These are phyloP conservation scores for Aspergillus aculeatinus DNA, from an alignment of 2,329 filamentous ascomycete species.

Conservation along the genomic window DNA sequence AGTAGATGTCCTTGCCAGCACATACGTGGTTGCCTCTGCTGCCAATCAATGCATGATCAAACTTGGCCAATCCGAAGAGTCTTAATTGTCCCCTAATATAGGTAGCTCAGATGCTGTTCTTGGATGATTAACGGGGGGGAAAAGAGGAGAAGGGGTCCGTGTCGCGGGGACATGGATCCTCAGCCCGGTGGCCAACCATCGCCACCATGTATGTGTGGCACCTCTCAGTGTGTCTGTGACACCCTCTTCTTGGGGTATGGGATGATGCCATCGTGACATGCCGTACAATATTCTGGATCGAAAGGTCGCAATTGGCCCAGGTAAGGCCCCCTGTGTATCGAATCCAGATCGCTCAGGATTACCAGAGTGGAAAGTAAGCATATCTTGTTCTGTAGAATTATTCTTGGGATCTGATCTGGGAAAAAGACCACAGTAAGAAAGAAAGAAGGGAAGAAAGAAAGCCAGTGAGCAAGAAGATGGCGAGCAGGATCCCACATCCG, in stretches of 20 bases:
- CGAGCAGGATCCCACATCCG: neutral
- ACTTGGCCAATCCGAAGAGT: neutral
- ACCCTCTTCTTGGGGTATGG: neutral
- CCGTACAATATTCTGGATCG: neutral
- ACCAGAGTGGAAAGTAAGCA: no score
- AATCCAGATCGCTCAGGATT: neutral
- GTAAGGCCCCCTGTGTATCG: neutral
- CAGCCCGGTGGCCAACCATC: neutral
- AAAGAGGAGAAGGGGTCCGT: conserved; percentile 1
- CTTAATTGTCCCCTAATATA: neutral
- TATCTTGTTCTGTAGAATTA: no score
- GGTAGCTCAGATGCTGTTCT: neutral
- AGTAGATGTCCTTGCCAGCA: neutral
- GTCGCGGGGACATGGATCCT: conserved; percentile 1
- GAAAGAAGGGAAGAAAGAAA: no score
- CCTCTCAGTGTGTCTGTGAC: neutral
- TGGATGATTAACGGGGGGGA: neutral
- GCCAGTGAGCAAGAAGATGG: neutral
- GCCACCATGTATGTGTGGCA: neutral
- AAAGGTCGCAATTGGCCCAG: neutral
- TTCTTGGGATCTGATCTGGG: no score
- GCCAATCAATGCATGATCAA: conserved; percentile 22
- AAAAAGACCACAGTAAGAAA: no score
- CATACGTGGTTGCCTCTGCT: conserved; percentile 24
- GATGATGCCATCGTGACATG: neutral